Conservation (phyloP, 441 rosid species). For the Theobroma grandiflorum region DNA sequence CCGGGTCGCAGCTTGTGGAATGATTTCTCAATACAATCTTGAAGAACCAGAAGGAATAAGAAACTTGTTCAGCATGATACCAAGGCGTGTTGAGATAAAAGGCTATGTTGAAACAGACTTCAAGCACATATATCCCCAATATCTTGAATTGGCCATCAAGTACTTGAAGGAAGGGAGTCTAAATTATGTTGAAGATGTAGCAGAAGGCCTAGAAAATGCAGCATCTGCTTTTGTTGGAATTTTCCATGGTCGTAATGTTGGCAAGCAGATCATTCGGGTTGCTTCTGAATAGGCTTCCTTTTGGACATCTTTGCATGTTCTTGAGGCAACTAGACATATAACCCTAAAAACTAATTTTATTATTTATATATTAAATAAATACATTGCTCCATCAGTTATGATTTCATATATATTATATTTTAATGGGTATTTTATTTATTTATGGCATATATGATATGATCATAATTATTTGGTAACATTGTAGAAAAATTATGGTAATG, state of each 20-base stretch:
- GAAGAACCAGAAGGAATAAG: constrained; percentile 42
- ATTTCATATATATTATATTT: too few relatives aligned
- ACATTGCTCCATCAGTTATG: too few relatives aligned
- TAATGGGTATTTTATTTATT: too few relatives aligned
- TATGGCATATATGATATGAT: too few relatives aligned
- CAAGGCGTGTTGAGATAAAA: constrained; percentile 33
- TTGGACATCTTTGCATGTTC: neutral
- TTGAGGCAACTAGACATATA: too few relatives aligned
- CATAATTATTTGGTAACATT: too few relatives aligned
- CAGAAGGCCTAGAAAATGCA: constrained; percentile 37
- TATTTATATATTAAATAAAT: too few relatives aligned
- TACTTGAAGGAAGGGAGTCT: constrained; percentile 37
- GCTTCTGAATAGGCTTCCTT: constrained; percentile 20
- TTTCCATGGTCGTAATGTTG: constrained; percentile 39
- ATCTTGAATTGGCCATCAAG: constrained; percentile 31
- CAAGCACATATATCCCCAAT: constrained; percentile 24
- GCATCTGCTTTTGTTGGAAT: constrained; percentile 38
- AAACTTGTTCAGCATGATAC: constrained; percentile 31
- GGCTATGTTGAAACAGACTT: constrained; percentile 34
- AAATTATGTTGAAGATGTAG: constrained; percentile 39
- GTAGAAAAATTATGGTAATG: too few relatives aligned
- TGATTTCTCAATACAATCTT: constrained; percentile 54
- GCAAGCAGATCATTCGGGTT: constrained; percentile 40
- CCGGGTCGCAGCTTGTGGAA: constrained; percentile 38
- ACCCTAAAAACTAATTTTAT: too few relatives aligned